A percentile compares a stretch with the other conserved stretches of the same genome.
phyloP scores from a whole-genome alignment of 495 filamentous ascomycete genomes.

The Symbiotaphrina buchneri region DNA sequence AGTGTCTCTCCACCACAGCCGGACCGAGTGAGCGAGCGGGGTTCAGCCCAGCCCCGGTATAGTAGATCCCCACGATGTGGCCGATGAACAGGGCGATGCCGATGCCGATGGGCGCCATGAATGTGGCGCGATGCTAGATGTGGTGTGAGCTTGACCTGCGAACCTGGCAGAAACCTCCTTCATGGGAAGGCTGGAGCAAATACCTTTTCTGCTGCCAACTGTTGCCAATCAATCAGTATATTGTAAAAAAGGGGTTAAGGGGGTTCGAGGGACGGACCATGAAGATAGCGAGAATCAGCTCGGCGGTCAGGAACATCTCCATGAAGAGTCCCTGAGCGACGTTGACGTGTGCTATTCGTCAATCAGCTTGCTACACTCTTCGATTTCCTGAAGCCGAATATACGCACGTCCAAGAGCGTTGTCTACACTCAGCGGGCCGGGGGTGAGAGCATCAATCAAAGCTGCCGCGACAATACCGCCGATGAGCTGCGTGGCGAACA shows the following conservation, averaged over 20 bases:
- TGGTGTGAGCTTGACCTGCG: no score
- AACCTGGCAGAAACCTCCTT: no score
- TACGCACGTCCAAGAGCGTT: conserved; percentile 19
- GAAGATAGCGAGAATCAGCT: conserved; percentile 31
- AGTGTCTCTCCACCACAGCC: conserved; percentile 35
- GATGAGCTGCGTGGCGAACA: conserved; percentile 31
- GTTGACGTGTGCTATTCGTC: no score
- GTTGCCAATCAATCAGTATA: no score
- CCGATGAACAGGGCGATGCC: conserved; percentile 27
- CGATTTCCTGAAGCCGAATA: no score
- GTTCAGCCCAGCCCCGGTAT: conserved; percentile 51
- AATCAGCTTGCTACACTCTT: no score
- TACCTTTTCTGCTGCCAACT: no score
- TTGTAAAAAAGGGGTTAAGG: no score
- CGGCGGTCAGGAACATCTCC: conserved; percentile 26
- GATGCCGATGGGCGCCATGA: conserved; percentile 32
- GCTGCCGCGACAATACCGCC: conserved; percentile 31
- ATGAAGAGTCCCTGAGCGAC: conserved; percentile 29
- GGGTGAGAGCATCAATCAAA: conserved; percentile 27
- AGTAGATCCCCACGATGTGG: conserved; percentile 36
- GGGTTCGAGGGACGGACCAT: conserved; percentile 33
- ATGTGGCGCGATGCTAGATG: conserved; percentile 25
- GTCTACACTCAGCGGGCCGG: conserved; percentile 21
- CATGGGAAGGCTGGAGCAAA: no score
- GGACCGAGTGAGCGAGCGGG: conserved; percentile 55